Evolutionary conservation across 2,329 filamentous ascomycete species (phyloP).

Genomic region (Penicillium griseofulvum): DNA sequence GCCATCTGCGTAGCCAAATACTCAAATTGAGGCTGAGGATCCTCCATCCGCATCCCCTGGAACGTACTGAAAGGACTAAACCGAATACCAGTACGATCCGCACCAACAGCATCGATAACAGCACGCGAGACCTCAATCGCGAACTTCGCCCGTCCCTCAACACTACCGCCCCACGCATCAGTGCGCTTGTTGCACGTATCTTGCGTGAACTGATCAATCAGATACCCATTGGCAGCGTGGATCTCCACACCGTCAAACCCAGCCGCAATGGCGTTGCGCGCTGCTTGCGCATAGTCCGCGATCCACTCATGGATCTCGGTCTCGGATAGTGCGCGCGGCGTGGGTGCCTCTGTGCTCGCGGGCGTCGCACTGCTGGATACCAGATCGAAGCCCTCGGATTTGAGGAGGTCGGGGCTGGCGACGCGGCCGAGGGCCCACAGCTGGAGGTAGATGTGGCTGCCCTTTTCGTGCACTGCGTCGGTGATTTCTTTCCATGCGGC

Average conservation of each 20-base stretch:
- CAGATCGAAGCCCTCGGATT: conserved; percentile 14
- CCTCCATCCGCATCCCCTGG: conserved; percentile 56
- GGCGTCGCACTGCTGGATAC: conserved; percentile 25
- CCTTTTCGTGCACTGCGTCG: conserved; percentile 62
- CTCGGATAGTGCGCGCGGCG: conserved; percentile 33
- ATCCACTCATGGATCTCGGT: conserved; percentile 47
- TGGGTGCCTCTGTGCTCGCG: conserved; percentile 21
- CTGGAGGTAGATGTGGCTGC: conserved; percentile 60
- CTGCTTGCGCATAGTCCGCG: conserved; percentile 45
- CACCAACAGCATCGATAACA: conserved; percentile 45
- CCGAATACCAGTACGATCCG: conserved; percentile 46
- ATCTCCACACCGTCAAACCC: conserved; percentile 56
- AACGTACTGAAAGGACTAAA: conserved; percentile 47
- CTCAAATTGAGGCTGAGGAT: conserved; percentile 63
- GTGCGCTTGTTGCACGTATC: conserved; percentile 48
- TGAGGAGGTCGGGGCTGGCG: conserved; percentile 39
- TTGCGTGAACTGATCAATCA: conserved; percentile 53
- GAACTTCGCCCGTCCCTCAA: conserved; percentile 55
- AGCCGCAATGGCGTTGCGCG: conserved; percentile 53
- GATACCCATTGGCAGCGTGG: conserved; percentile 51
- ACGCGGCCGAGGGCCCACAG: conserved; percentile 62
- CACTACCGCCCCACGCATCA: conserved; percentile 51
- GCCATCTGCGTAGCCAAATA: conserved; percentile 55
- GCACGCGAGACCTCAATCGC: conserved; percentile 51
- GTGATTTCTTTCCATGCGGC: conserved; percentile 60